Evolutionary conservation across 2,329 filamentous ascomycete species (phyloP).

Genomic region (Rutstroemia sydowiana): DNA sequence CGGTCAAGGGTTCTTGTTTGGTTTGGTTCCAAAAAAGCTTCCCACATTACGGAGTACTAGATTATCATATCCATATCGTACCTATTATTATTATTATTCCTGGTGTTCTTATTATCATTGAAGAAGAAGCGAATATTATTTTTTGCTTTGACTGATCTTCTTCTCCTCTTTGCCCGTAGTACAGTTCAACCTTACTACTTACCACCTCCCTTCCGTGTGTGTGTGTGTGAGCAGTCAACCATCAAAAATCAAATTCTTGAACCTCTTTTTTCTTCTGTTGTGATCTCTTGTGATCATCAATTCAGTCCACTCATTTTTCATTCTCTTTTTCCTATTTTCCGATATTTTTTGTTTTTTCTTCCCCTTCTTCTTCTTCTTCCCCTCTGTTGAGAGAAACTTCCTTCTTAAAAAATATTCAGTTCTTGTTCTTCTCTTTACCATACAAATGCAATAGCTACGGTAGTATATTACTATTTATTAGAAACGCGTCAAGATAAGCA

Average conservation of each 20-base stretch:
- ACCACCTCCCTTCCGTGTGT: too few species aligned
- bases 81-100: too few species aligned
- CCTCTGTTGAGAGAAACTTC: neutral
- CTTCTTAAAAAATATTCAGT: neutral
- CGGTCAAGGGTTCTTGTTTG: too few species aligned
- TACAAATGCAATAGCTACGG: neutral
- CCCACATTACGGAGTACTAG: too few species aligned
- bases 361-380: neutral
- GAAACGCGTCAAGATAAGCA: conserved; percentile 1
- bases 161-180: too few species aligned
- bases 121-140: too few species aligned
- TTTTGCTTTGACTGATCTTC: too few species aligned
- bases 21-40: too few species aligned
- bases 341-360: neutral
- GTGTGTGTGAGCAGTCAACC: too few species aligned
- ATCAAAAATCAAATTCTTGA: neutral
- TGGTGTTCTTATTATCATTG: too few species aligned
- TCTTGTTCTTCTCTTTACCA: neutral
- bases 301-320: conserved; percentile 8
- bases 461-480: neutral
- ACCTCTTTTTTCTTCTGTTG: neutral
- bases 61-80: too few species aligned
- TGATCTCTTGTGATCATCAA: conserved; percentile 4
- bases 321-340: neutral
- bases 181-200: too few species aligned